Percentiles rank a stretch among this genome's conserved stretches.
phyloP scores from a whole-genome alignment of 805 yeast species.

The Ogataea pignaliae region DNA sequence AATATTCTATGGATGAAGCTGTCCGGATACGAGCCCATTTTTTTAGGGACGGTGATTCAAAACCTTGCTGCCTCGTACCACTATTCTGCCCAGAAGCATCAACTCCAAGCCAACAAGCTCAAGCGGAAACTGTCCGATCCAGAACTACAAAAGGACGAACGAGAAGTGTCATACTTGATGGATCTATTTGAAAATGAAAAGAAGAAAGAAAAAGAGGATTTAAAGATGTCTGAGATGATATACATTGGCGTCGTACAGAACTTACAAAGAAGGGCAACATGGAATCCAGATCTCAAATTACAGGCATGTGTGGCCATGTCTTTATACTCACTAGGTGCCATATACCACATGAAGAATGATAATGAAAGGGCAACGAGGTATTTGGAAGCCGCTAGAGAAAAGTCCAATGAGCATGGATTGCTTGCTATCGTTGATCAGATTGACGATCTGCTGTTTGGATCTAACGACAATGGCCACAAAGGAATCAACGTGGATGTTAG shows the following conservation, averaged over 20 bases:
- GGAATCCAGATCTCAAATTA: neutral
- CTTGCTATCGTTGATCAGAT: conserved; percentile 58
- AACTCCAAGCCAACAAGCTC: conserved; percentile 3
- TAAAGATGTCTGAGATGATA: conserved; percentile 17
- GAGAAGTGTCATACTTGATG: conserved; percentile 5
- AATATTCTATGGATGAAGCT: conserved; percentile 25
- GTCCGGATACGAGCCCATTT: conserved; percentile 14
- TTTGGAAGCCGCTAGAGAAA: conserved; percentile 62
- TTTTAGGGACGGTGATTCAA: conserved; percentile 18
- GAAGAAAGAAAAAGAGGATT: conserved; percentile 7
- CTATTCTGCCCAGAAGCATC: conserved; percentile 18
- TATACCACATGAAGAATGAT: conserved; percentile 56
- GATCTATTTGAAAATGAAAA: conserved; percentile 8
- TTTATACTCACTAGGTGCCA: conserved; percentile 81
- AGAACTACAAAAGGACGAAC: conserved; percentile 3
- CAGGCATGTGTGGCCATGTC: conserved; percentile 54
- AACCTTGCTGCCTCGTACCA: conserved; percentile 28
- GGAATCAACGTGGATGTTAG: no score
- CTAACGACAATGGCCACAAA: conserved; percentile 12
- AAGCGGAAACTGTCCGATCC: conserved; percentile 1
- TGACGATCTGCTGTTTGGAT: conserved; percentile 51
- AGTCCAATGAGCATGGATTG: conserved; percentile 66
- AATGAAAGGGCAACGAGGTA: conserved; percentile 54
- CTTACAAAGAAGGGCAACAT: conserved; percentile 2
- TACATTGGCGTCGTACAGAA: conserved; percentile 15